A percentile compares a stretch with the other conserved stretches of the same genome.
These are phyloP conservation scores for Lasiosphaeria ovina DNA, from an alignment of 495 filamentous ascomycete species.

Conservation along the genomic window DNA sequence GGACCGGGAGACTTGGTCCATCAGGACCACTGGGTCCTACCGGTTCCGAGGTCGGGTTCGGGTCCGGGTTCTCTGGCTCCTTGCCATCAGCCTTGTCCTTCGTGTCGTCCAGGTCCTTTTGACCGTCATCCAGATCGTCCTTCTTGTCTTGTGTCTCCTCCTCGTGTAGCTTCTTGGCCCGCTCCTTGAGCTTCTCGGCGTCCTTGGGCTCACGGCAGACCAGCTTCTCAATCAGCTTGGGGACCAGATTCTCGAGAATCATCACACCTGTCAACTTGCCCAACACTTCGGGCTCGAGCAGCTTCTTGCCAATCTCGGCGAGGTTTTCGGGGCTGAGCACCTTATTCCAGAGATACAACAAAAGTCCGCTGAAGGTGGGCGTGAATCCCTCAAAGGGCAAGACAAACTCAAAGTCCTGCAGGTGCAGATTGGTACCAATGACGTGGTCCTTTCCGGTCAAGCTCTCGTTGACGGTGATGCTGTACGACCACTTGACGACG, in stretches of 20 bases:
- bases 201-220: background rate
- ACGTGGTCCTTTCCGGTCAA: no score
- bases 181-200: background rate
- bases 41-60: background rate
- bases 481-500: background rate
- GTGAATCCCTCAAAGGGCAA: background rate
- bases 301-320: background rate
- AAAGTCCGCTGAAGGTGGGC: background rate
- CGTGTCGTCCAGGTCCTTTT: background rate
- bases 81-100: background rate
- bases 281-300: background rate
- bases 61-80: background rate
- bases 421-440: background rate
- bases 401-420: background rate
- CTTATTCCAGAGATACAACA: background rate
- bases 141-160: background rate
- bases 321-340: background rate
- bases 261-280: background rate
- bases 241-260: background rate
- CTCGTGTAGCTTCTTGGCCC: background rate
- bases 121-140: background rate
- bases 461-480: background rate
- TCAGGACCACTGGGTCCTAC: background rate
- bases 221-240: background rate
- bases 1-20: background rate